Evolutionary conservation across 495 filamentous ascomycete genomes (phyloP), one percentile per base, ranked within the genome.

Genomic region (Clohesyomyces aquaticus): DNA sequence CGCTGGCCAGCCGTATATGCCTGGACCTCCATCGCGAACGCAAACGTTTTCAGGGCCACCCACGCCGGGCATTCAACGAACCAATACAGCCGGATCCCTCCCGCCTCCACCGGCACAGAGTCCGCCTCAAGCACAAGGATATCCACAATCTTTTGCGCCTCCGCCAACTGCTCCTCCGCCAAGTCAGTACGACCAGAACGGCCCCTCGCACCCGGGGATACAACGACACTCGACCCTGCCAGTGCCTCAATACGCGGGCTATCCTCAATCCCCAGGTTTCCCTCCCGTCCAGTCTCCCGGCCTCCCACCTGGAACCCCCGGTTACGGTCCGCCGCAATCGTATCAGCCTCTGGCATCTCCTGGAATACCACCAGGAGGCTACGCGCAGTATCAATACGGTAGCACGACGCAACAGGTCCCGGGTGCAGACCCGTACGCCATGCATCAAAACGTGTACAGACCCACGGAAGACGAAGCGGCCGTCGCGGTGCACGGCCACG

Each of bases 391-490:
- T 23, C 47, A 51, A 25, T 70, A 70, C 35, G 51, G 55, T 11
- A 61, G 42, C 45, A 71, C 59, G 11, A 52, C 45, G 54, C 69
- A 72, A 51, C 69, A 72, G 1, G 70, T 66, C 28, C 59, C 72
- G 12, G 65, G 61, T 23, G 32, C 69, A 1, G 63, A 73, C 18
- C 83, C 88, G 38, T 91, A 91, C 67, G 72, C 78, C 32, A 81
- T 93, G 27, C 91, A 96, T 72, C 83, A 81, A 61, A 90, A 94
- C 74, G 72, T 89, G 12, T 96, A 94, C 68, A 74, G 86, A 55
- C 91, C 92, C 9, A 90, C 87, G 1, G 86, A 91, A 71, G 47
- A 64, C 12, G 68, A 68, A 55, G 66, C 61, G 2, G 27, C 23
- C 14, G 54, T 55, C 14, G 32, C 32, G 4, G 50, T 28, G 3